These are phyloP conservation scores for Filobasidium floriforme DNA, from an alignment of 768 basidiomycete genomes.

Conservation along the genomic window DNA sequence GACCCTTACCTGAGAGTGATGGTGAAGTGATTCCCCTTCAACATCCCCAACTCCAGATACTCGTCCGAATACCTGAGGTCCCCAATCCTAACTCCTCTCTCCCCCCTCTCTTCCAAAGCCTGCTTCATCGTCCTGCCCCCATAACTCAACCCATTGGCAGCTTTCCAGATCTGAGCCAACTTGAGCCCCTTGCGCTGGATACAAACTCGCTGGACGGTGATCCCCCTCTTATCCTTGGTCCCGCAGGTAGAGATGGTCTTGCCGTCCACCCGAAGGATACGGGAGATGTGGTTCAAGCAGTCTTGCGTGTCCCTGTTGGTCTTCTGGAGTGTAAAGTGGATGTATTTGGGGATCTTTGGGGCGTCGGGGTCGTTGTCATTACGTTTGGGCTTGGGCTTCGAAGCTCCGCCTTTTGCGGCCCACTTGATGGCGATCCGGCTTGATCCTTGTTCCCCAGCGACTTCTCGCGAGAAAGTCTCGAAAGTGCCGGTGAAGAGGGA, in stretches of 20 bases:
- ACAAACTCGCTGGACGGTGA: slow-evolving; percentile 81
- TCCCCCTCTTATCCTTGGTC: slow-evolving; percentile 96
- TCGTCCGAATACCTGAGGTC: slow-evolving; percentile 79
- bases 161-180: slow-evolving; percentile 76
- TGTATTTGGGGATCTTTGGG: slow-evolving; percentile 55
- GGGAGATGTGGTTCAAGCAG: slow-evolving; percentile 70
- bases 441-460: slow-evolving; percentile 57
- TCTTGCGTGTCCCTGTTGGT: slow-evolving; percentile 97
- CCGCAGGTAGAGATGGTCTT: slow-evolving; percentile 87
- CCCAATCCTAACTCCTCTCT: slow-evolving; percentile 77
- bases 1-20: slow-evolving; percentile 78
- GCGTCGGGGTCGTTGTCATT: slow-evolving; percentile 2
- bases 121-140: slow-evolving; percentile 55
- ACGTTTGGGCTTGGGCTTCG: slow-evolving; percentile 1
- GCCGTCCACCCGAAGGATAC: slow-evolving; percentile 63
- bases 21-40: slow-evolving; percentile 90
- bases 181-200: slow-evolving; percentile 46
- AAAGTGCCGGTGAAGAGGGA: slow-evolving; percentile 74
- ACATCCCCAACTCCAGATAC: slow-evolving; percentile 82
- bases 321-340: slow-evolving; percentile 94
- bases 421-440: slow-evolving; percentile 68
- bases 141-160: slow-evolving; percentile 59
- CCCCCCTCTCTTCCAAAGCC: slow-evolving; percentile 65
- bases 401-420: slow-evolving; percentile 42
- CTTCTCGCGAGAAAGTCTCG: slow-evolving; percentile 62